Evolutionary conservation across 208 protist genomes (phyloP), one percentile per base, ranked within the genome.

Genomic region (Strigomonas culicis): DNA sequence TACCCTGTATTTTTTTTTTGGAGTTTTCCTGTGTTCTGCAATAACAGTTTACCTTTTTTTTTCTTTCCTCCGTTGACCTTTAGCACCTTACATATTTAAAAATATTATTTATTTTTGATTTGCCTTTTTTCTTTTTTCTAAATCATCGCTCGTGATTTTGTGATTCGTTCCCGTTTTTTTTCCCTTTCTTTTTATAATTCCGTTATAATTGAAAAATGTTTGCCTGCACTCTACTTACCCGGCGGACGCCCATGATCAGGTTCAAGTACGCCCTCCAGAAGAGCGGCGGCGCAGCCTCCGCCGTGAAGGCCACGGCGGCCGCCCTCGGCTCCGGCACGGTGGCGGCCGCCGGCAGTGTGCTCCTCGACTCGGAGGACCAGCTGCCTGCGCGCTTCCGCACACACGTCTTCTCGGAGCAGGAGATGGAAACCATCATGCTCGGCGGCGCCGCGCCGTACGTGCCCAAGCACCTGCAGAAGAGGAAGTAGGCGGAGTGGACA

Each of bases 371-470:
- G 21, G 81, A 82, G 34, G 77, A 82, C 28, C 62, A 88, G 31
- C 75, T 95, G 10, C 88, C 88, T 21, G 53, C 62, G 21, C 71
- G 80, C 25, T 75, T 95, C 7, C 81, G 72, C 27, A 83, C 80
- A 0, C 75, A 74, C 30, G n/a, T 84, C 11, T 79, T 91, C 65
- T 70, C 59, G 4, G 88, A 95, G 24, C 68, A 62, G 10, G 88
- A 92, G 65, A 92, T 92, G 36, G 88, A 95, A 32, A 70, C 72
- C 0, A 76, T 95, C 3, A 65, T 80, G 60, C 79, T 89, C 71
- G 88, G 88, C 39, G 88, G 88, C n/a, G 88, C 80, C 6, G 68
- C 74, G 11, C 84, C 88, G 43, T 95, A 95, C 72, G 73, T 80
- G 0, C 78, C 88, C 15, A 92, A 94, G 73, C 74, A 79, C 55